Evolutionary conservation across 2,329 filamentous ascomycete genomes (phyloP).

Genomic region (Trichoderma lentiforme): DNA sequence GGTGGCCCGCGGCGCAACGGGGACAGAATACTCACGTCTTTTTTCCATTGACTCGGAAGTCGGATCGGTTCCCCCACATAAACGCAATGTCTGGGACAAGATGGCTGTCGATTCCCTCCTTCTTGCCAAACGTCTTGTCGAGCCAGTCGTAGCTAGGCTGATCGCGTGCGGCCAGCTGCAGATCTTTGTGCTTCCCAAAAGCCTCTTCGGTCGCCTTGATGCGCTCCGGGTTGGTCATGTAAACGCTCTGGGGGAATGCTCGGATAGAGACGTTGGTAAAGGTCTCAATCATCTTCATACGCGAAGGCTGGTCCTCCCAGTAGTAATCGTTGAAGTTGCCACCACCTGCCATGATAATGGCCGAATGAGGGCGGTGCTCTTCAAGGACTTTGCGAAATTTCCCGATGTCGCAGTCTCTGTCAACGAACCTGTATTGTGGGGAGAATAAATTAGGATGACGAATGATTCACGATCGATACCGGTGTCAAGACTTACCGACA

Average conservation of each 20-base stretch:
- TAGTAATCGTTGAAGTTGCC: constrained; percentile 14
- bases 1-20: neutral
- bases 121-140: neutral
- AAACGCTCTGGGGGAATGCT: constrained; percentile 11
- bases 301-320: constrained; percentile 13
- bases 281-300: constrained; percentile 10
- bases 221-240: constrained; percentile 11
- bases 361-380: constrained; percentile 7
- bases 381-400: constrained; percentile 1
- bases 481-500: neutral
- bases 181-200: constrained; percentile 12
- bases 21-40: neutral
- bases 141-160: constrained; percentile 10
- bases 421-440: neutral
- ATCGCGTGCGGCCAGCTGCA: constrained; percentile 10
- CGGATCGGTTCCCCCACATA: constrained; percentile 14
- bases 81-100: constrained; percentile 13
- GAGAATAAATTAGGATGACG: neutral
- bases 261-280: constrained; percentile 13
- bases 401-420: constrained; percentile 9
- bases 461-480: no score
- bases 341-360: constrained; percentile 9
- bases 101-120: neutral
- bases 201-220: constrained; percentile 12
- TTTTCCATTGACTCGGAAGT: constrained; percentile 2